Percentiles rank a stretch among this genome's conserved stretches.
Evolutionary conservation across 164 flowering plant species (phyloP).

Genomic region (Tinospora cordifolia): DNA sequence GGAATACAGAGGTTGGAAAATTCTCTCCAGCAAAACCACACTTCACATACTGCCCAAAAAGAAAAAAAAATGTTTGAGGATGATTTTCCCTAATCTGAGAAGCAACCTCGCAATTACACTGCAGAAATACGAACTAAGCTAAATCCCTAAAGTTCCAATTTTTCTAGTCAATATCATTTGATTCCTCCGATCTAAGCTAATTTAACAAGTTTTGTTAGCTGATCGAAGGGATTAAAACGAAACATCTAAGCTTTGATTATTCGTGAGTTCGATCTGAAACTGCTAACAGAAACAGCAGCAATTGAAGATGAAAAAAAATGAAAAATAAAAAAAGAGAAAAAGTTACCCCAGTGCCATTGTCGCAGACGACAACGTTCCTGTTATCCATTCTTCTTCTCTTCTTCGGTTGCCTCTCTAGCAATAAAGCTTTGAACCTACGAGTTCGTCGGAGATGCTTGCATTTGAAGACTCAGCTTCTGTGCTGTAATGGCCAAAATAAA

Average conservation of each 20-base stretch:
- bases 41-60: constrained; percentile 77
- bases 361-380: constrained; percentile 1
- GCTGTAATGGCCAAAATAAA: too few species aligned
- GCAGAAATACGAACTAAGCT: too few species aligned
- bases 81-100: too few species aligned
- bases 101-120: too few species aligned
- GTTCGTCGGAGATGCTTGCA: too few species aligned
- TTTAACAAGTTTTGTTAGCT: not conserved
- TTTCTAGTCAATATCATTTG: not conserved
- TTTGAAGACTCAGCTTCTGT: too few species aligned
- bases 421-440: too few species aligned
- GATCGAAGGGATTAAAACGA: not conserved
- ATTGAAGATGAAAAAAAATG: not conserved
- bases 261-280: too few species aligned
- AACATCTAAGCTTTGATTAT: too few species aligned
- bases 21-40: constrained; percentile 99
- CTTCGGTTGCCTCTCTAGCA: not conserved
- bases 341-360: not conserved
- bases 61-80: constrained; percentile 8
- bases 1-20: constrained; percentile 93
- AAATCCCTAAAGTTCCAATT: not conserved
- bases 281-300: too few species aligned
- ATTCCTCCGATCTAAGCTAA: not conserved
- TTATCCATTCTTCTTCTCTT: not conserved
- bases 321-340: not conserved